These are phyloP conservation scores for Colletotrichum lini DNA, from an alignment of 2,329 filamentous ascomycete species.

Conservation along the genomic window DNA sequence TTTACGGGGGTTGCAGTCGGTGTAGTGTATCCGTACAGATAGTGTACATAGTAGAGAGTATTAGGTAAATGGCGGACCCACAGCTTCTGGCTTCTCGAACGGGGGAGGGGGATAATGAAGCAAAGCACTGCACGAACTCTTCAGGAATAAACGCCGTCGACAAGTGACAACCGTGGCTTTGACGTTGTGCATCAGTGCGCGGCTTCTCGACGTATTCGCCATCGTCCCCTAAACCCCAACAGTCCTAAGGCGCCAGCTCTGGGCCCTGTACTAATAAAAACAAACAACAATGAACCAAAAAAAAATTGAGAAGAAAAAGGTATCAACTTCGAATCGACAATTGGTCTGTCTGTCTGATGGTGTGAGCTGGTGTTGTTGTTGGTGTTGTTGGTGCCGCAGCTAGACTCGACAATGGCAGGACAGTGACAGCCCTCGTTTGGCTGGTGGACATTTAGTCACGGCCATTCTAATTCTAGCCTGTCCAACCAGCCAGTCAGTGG, in stretches of 20 bases:
- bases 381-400: not conserved
- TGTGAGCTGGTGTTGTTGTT: not conserved
- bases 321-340: not conserved
- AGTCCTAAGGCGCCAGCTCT: slow-evolving; percentile 13
- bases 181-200: slow-evolving; percentile 12
- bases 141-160: not conserved
- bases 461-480: not conserved
- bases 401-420: not conserved
- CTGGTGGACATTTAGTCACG: not conserved
- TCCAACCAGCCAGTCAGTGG: too few relatives aligned
- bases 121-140: not conserved
- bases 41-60: not conserved
- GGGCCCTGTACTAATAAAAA: not conserved
- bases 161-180: not conserved
- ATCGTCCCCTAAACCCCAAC: slow-evolving; percentile 5
- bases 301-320: not conserved
- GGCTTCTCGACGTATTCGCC: slow-evolving; percentile 18
- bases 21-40: not conserved
- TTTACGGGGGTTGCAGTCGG: slow-evolving; percentile 25
- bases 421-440: slow-evolving; percentile 19
- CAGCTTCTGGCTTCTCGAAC: not conserved
- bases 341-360: not conserved
- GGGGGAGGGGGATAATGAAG: not conserved
- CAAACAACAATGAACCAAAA: too few relatives aligned
- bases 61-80: not conserved